These are phyloP conservation scores for Didymella arachidicola DNA, from an alignment of 2,329 filamentous ascomycete genomes.

Conservation along the genomic window DNA sequence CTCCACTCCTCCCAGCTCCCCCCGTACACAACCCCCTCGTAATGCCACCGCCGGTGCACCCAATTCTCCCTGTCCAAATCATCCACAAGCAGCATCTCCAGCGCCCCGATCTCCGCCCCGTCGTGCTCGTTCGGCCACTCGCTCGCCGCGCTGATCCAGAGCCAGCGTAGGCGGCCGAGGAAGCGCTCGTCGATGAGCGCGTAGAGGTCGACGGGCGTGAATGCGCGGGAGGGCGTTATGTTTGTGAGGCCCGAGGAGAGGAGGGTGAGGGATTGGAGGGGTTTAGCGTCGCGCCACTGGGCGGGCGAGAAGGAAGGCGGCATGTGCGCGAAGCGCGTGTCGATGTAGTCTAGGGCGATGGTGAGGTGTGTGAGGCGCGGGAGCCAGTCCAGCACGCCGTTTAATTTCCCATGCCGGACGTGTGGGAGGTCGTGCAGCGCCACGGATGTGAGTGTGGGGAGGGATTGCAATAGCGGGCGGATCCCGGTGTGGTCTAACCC, in stretches of 20 bases:
- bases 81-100: slow-evolving; percentile 49
- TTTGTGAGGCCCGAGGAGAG: slow-evolving; percentile 48
- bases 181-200: slow-evolving; percentile 52
- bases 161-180: slow-evolving; percentile 50
- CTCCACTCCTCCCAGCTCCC: slow-evolving; percentile 37
- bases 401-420: slow-evolving; percentile 50
- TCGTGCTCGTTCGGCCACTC: slow-evolving; percentile 50
- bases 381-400: slow-evolving; percentile 52
- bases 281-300: slow-evolving; percentile 36
- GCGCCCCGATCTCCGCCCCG: slow-evolving; percentile 48
- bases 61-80: slow-evolving; percentile 52
- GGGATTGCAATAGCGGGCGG: slow-evolving; percentile 47
- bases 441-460: slow-evolving; percentile 47
- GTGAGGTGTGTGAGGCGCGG: slow-evolving; percentile 52
- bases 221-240: slow-evolving; percentile 46
- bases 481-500: slow-evolving; percentile 49
- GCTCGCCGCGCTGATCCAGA: slow-evolving; percentile 50
- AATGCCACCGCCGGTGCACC: slow-evolving; percentile 46
- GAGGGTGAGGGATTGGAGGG: slow-evolving; percentile 51
- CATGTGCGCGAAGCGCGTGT: slow-evolving; percentile 49
- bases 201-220: slow-evolving; percentile 54
- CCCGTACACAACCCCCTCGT: slow-evolving; percentile 23
- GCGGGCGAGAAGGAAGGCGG: slow-evolving; percentile 24
- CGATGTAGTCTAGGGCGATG: slow-evolving; percentile 58
- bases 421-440: slow-evolving; percentile 53